Percentiles rank a stretch among this genome's conserved stretches.
phyloP scores from a whole-genome alignment of 495 filamentous ascomycete species.

The Penicillium chermesinum region DNA sequence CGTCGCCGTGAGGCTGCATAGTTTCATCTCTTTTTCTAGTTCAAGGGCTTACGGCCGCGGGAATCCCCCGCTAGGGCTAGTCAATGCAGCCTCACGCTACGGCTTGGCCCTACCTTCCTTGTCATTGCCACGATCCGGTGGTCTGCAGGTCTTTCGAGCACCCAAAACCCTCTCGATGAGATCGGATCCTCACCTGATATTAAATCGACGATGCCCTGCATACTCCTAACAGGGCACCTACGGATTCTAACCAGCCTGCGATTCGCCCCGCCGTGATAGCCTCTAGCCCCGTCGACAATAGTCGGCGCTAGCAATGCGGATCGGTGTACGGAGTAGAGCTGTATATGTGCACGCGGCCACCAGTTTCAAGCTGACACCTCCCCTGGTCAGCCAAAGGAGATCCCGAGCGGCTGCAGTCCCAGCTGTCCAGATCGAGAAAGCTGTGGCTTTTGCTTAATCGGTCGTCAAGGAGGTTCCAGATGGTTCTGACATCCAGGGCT shows the following conservation, averaged over 20 bases:
- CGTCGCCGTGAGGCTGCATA: not conserved
- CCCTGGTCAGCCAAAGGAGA: constrained; percentile 5
- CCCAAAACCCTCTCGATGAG: too few relatives aligned
- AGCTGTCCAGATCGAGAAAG: constrained; percentile 4
- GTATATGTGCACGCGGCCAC: constrained; percentile 7
- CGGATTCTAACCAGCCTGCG: too few relatives aligned
- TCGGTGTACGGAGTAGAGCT: not conserved
- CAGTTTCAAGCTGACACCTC: constrained; percentile 5
- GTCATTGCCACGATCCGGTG: too few relatives aligned
- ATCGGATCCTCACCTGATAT: too few relatives aligned
- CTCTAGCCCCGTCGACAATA: too few relatives aligned
- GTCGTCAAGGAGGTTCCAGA: not conserved
- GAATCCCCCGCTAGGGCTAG: too few relatives aligned
- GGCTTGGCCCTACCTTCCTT: not conserved
- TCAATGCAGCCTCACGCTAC: not conserved
- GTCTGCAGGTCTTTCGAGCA: too few relatives aligned
- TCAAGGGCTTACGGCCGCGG: too few relatives aligned
- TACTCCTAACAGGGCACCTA: too few relatives aligned
- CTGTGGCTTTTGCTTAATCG: constrained; percentile 6
- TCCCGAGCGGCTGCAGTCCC: constrained; percentile 5
- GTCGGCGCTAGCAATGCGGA: too few relatives aligned
- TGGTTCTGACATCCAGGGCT: not conserved
- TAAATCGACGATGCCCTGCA: too few relatives aligned
- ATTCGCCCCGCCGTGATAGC: too few relatives aligned
- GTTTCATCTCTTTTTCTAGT: not conserved